A percentile compares a stretch with the other conserved stretches of the same genome.
phyloP scores from a whole-genome alignment of 768 basidiomycete species.

The Mycena sanguinolenta region DNA sequence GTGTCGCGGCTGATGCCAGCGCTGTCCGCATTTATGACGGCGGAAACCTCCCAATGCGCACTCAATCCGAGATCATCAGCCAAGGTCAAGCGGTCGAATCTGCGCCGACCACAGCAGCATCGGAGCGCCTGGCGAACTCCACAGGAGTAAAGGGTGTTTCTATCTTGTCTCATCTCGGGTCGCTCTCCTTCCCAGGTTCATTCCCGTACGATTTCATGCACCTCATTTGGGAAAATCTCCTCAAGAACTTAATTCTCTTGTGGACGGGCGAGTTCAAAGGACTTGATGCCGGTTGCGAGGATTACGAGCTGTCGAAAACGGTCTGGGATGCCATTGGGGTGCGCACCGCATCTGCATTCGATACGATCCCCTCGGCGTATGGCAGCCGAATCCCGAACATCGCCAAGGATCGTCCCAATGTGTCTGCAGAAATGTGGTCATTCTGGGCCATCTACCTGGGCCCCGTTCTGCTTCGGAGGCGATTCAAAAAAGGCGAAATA shows the following conservation, averaged over 20 bases:
- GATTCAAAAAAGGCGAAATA: neutral
- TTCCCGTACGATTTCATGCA: slow-evolving; percentile 67
- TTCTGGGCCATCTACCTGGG: neutral
- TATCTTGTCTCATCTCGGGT: slow-evolving; percentile 48
- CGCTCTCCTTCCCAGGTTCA: slow-evolving; percentile 50
- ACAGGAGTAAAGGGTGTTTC: slow-evolving; percentile 48
- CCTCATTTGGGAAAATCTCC: too few species aligned
- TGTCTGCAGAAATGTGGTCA: too few species aligned
- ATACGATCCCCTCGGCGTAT: too few species aligned
- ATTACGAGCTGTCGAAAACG: slow-evolving; percentile 37
- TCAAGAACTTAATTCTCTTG: too few species aligned
- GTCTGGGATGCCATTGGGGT: slow-evolving; percentile 55
- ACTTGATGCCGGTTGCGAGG: slow-evolving; percentile 42
- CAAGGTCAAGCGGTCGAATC: slow-evolving; percentile 42
- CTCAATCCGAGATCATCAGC: slow-evolving; percentile 44
- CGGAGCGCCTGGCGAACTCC: slow-evolving; percentile 42
- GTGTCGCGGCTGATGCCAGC: neutral
- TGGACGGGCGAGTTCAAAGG: too few species aligned
- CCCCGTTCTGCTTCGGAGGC: neutral
- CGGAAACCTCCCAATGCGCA: slow-evolving; percentile 49
- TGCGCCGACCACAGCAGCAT: slow-evolving; percentile 37
- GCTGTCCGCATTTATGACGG: slow-evolving; percentile 41
- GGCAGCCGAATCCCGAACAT: too few species aligned
- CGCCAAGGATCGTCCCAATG: too few species aligned
- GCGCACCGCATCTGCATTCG: too few species aligned